These are phyloP conservation scores for Anisodus tanguticus DNA, from an alignment of 257 asterid genomes.

Conservation along the genomic window DNA sequence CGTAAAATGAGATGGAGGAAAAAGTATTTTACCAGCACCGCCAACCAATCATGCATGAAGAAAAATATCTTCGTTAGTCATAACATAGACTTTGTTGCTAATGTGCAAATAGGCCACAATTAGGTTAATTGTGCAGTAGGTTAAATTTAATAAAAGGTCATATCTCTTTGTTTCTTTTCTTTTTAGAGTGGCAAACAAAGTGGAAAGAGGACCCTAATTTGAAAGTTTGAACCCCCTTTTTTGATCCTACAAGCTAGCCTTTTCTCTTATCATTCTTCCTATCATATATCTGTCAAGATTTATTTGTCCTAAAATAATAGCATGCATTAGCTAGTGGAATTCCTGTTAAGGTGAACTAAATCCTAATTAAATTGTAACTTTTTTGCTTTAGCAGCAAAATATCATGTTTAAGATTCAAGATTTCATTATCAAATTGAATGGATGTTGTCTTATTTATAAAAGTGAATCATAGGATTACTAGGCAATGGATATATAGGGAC, in stretches of 20 bases:
- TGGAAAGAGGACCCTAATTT: slow-evolving; percentile 34
- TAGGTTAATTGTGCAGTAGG: slow-evolving; percentile 23
- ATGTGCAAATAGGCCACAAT: slow-evolving; percentile 19
- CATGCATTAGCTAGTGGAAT: slow-evolving; percentile 33
- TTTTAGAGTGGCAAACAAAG: slow-evolving; percentile 37
- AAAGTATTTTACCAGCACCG: not conserved
- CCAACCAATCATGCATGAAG: slow-evolving; percentile 1
- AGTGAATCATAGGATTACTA: slow-evolving; percentile 41
- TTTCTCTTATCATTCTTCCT: slow-evolving; percentile 13
- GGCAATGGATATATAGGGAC: slow-evolving; percentile 33
- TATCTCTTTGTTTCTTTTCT: not conserved
- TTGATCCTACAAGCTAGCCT: slow-evolving; percentile 25
- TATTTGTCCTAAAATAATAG: not conserved
- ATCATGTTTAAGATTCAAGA: slow-evolving; percentile 21
- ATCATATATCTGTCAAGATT: slow-evolving; percentile 33
- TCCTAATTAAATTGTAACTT: not conserved
- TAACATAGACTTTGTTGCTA: not conserved
- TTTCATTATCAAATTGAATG: slow-evolving; percentile 35
- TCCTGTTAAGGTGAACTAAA: slow-evolving; percentile 11
- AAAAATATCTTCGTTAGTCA: slow-evolving; percentile 6
- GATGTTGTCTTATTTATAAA: slow-evolving; percentile 27
- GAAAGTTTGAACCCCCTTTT: slow-evolving; percentile 34
- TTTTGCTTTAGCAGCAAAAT: not conserved
- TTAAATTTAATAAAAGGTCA: not conserved
- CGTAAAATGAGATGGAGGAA: not conserved